Evolutionary conservation across 1,284 basidiomycete genomes (phyloP), one percentile per base, ranked within the genome.

Genomic region (Irpex sp.): DNA sequence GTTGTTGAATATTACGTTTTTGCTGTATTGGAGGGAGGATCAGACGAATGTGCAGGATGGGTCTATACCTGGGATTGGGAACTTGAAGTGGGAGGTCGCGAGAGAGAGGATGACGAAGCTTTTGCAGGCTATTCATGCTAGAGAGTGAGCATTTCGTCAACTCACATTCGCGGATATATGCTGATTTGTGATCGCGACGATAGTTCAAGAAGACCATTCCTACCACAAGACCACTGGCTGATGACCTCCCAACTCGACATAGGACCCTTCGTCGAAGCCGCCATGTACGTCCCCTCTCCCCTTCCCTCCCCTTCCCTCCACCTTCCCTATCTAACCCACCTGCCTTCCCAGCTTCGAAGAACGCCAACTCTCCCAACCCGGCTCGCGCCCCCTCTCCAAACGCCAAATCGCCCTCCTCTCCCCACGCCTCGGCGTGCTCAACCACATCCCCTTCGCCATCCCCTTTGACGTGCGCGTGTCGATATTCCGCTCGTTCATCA

Each of bases 391-490:
- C 21, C 77, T 83, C 56, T 82, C 83, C 21, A 90, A 90, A 67
- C 87, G 90, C 7, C 86, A 93, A 65, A 73, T 92, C 52, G 86
- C 91, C 0, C 82, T 87, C 61, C 69, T 90, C 55, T 91, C 91
- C 5, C 96, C 96, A 0, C 87, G 94, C 3, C 82, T 98, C 1
- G 93, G 93, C 3, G 83, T 98, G 33, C 83, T 99, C 58, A 94
- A 98, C 78, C 96, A 98, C 73, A 92, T 98, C 58, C 97, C 96
- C 0, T 98, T 99, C 77, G 87, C 94, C 12, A 92, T 99, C 61
- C 96, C 96, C 0, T 99, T 99, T 74, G 88, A 92, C 62, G 86
- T 88, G 0, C 87, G 96, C 19, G 91, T 98, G 6, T 82, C 88
- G 52, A 94, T 98, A 54, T 98, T 98, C 75, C 82, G 93, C 33